Percentiles rank a stretch among this genome's conserved stretches.
phyloP scores from a whole-genome alignment of 208 protist species.

The Crithidia sp. region DNA sequence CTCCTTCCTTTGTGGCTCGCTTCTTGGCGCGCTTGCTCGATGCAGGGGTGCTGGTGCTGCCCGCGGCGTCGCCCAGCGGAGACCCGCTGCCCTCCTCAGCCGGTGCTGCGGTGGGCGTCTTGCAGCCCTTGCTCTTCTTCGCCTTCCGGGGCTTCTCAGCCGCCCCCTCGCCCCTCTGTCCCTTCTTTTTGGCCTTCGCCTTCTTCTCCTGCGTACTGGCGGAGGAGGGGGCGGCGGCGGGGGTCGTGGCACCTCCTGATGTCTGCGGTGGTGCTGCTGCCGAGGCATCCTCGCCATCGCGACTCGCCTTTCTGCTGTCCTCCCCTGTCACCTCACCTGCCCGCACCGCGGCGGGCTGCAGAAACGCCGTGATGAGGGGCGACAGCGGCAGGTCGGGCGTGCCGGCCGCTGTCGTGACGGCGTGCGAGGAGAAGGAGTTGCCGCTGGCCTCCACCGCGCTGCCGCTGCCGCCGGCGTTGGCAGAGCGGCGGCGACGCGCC shows the following conservation, averaged over 20 bases:
- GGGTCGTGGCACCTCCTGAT: too few species aligned
- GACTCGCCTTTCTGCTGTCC: neutral
- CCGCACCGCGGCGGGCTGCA: too few species aligned
- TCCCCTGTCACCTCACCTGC: neutral
- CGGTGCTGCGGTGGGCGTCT: neutral
- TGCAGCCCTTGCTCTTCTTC: neutral
- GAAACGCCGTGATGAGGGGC: neutral
- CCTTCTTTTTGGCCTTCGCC: neutral
- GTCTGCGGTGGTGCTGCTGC: neutral
- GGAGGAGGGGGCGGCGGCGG: too few species aligned
- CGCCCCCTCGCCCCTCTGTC: neutral
- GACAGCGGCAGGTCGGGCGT: neutral
- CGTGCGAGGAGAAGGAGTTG: neutral
- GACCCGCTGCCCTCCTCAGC: neutral
- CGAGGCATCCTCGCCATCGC: slow-evolving; percentile 1
- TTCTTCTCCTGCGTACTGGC: neutral
- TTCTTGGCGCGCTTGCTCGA: too few species aligned
- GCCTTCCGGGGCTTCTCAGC: neutral
- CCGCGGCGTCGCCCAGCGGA: neutral
- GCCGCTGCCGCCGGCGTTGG: neutral
- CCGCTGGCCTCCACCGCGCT: neutral
- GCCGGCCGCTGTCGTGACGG: neutral
- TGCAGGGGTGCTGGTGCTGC: neutral
- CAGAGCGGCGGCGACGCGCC: neutral
- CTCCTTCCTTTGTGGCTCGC: too few species aligned